phyloP scores from a whole-genome alignment of 352 stramenopile genomes.

The Ophiocytium majus region DNA sequence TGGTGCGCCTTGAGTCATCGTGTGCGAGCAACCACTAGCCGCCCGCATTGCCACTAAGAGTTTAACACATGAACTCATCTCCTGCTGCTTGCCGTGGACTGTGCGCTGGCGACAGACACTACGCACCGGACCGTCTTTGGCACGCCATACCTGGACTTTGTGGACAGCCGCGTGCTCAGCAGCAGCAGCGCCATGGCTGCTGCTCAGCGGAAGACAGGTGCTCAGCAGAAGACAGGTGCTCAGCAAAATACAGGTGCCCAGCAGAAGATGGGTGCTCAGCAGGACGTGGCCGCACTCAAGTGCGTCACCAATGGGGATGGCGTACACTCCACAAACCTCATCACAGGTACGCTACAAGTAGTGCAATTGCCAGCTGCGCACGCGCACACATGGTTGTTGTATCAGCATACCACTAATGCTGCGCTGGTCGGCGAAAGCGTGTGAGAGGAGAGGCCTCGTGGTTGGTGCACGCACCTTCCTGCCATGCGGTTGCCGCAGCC shows the following conservation, averaged over 20 bases:
- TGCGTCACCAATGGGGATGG: not conserved
- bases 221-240: not conserved
- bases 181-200: not conserved
- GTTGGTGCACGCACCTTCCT: no score
- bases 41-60: no score
- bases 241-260: no score
- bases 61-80: no score
- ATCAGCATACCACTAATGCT: not conserved
- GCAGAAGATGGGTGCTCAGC: no score
- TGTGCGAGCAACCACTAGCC: no score
- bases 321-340: not conserved
- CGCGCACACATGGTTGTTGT: not conserved
- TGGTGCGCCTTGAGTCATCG: no score
- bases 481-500: not conserved
- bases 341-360: constrained; percentile 9
- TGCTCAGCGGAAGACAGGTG: not conserved
- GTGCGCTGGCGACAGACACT: no score
- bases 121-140: not conserved
- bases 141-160: not conserved
- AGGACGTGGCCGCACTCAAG: no score
- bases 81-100: no score
- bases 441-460: not conserved
- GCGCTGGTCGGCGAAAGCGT: not conserved
- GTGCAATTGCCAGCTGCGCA: not conserved
- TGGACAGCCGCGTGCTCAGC: not conserved